Evolutionary conservation across 2,329 filamentous ascomycete genomes (phyloP).

Genomic region (Simplicillium sp.): DNA sequence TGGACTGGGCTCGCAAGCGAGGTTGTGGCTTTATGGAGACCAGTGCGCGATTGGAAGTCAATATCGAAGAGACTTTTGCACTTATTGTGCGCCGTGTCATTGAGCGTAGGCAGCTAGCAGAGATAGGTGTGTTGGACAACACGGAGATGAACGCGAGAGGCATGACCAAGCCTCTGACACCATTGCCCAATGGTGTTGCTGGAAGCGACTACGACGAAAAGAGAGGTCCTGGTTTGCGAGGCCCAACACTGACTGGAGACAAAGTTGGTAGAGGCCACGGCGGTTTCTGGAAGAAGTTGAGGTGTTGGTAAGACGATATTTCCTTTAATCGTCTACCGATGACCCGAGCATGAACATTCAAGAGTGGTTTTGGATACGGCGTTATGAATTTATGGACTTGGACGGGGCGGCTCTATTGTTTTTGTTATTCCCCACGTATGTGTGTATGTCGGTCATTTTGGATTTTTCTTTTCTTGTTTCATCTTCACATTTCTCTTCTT

Average conservation of each 20-base stretch:
- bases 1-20: constrained; percentile 66
- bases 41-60: constrained; percentile 72
- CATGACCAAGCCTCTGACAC: constrained; percentile 49
- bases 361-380: too few species aligned
- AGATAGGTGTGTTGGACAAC: constrained; percentile 32
- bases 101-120: constrained; percentile 43
- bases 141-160: constrained; percentile 37
- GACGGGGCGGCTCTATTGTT: neutral
- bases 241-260: constrained; percentile 32
- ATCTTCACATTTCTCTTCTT: constrained; percentile 1
- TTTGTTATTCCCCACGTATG: neutral
- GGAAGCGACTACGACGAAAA: constrained; percentile 29
- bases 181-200: constrained; percentile 26
- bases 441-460: neutral
- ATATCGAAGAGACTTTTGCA: constrained; percentile 83
- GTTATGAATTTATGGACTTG: too few species aligned
- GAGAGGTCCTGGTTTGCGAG: constrained; percentile 33
- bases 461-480: constrained; percentile 1
- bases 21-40: constrained; percentile 88
- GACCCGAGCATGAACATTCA: too few species aligned
- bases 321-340: too few species aligned
- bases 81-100: constrained; percentile 54
- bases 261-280: constrained; percentile 30
- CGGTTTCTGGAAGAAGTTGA: constrained; percentile 46
- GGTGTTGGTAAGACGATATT: constrained; percentile 40